Percentiles rank a stretch among this genome's conserved stretches.
Conservation (phyloP, 1,284 basidiomycete species). For the Ustilago nuda region DNA sequence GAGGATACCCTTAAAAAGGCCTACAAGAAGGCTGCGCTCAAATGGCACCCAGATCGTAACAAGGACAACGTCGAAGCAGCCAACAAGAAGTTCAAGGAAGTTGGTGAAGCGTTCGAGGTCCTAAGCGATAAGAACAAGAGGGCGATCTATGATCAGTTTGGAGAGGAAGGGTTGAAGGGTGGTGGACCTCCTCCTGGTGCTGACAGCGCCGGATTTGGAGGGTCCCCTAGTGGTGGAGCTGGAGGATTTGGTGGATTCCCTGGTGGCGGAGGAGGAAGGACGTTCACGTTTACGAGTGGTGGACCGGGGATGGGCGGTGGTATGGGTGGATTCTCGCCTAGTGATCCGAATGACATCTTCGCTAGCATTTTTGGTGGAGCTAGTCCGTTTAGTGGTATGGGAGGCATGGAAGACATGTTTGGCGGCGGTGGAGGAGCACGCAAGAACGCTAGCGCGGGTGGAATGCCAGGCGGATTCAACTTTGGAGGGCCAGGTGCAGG, state of each 20-base stretch:
- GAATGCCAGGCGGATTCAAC: constrained; percentile 41
- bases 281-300: constrained; percentile 56
- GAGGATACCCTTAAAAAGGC: constrained; percentile 68
- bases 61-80: constrained; percentile 79
- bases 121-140: constrained; percentile 93
- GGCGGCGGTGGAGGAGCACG: constrained; percentile 46
- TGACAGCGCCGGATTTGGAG: constrained; percentile 62
- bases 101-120: constrained; percentile 97
- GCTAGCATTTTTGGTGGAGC: constrained; percentile 74
- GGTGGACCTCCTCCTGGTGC: constrained; percentile 69
- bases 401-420: constrained; percentile 60
- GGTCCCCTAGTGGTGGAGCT: constrained; percentile 9
- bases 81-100: constrained; percentile 92
- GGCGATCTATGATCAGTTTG: constrained; percentile 91
- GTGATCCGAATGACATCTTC: constrained; percentile 91
- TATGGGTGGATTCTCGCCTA: constrained; percentile 67
- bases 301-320: constrained; percentile 42
- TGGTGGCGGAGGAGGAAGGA: constrained; percentile 40
- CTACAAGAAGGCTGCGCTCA: constrained; percentile 75
- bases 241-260: constrained; percentile 50
- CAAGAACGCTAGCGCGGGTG: constrained; percentile 29
- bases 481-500: constrained; percentile 18
- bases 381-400: constrained; percentile 48
- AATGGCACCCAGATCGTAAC: constrained; percentile 94
- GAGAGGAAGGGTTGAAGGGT: constrained; percentile 91